Base-by-base conservation (phyloP, 768 basidiomycete species). In the Suillus weaverae region DNA sequence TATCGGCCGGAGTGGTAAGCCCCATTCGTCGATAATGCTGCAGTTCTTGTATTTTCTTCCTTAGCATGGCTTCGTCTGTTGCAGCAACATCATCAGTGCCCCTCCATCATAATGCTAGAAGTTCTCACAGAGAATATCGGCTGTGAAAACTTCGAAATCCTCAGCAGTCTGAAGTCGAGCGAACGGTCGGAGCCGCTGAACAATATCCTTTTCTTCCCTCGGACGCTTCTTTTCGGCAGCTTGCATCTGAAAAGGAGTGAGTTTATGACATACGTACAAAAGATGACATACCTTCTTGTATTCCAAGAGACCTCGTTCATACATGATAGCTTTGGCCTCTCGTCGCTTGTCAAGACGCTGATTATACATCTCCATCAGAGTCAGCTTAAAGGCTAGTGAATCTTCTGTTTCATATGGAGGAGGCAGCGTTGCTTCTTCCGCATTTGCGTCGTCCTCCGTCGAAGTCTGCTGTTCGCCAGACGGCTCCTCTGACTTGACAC, bases 11-110 rank as follows among this genome's bases (percentile, higher is more conserved):
- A 2, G 91, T 91, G 2, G 88, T 88, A 33, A 99, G 79, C 0
- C 97, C 97, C 73, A 93, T 85, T 39, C 90, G 84, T 9, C 97
- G 89, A 74, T 94, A 97, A 57, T 90, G 87, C 72, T 99, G 97
- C 30, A 99, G 80, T 70, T 99, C 95, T 68, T 89, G 85, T 72
- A 99, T 97, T 44, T 90, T 84, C 75, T 94, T 94, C 20, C 96
- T 86, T 9, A 99, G 81, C 62, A 90, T 81, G 5, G 91, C 86
- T 76, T 99, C 97, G 70, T 97, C 96, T 98, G 32, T 14, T 20
- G 33, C 8, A 30, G 11, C 30, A n/a, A 54, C 4, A 53, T 67
- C 18, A 68, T 51, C 16, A 32, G 11, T n/a, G 9, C 6, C 11
- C 18, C 60, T 44, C 50, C 36, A 51, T 32, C 5, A 18, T 38